Evolutionary conservation across 129 eudicot genomes (phyloP).

Genomic region (Ambrosia artemisiifolia): DNA sequence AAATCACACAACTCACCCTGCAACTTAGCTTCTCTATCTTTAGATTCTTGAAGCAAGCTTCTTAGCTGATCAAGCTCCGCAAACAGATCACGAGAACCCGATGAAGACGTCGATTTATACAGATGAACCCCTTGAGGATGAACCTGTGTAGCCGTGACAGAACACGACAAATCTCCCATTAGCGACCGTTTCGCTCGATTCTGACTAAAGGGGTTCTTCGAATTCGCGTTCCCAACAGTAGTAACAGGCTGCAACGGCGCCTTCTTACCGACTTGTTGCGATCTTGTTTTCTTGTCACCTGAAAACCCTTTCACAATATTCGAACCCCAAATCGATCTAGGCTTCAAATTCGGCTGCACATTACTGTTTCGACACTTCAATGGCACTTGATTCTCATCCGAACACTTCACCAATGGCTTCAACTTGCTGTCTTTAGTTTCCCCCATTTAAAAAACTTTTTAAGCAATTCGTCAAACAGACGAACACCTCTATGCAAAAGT

Average conservation of each 20-base stretch:
- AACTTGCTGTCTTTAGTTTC: conserved; percentile 53
- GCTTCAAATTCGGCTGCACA: conserved; percentile 41
- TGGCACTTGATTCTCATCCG: conserved; percentile 71
- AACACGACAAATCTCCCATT: conserved; percentile 59
- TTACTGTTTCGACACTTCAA: conserved; percentile 37
- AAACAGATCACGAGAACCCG: conserved; percentile 68
- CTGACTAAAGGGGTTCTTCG: conserved; percentile 19
- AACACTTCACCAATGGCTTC: conserved; percentile 40
- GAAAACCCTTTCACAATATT: conserved; percentile 78
- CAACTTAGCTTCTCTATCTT: conserved; percentile 69
- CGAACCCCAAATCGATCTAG: conserved; percentile 78
- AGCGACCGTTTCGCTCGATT: conserved; percentile 58
- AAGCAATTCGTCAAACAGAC: background rate
- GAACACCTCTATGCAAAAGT: background rate
- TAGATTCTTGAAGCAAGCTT: conserved; percentile 76
- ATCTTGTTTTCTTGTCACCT: conserved; percentile 58
- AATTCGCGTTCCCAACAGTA: conserved; percentile 20
- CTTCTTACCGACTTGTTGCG: conserved; percentile 32
- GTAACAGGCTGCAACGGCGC: conserved; percentile 26
- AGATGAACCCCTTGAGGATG: conserved; percentile 54
- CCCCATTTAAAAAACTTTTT: conserved; percentile 38
- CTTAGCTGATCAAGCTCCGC: conserved; percentile 76
- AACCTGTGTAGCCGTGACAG: conserved; percentile 55
- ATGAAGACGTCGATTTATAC: conserved; percentile 31
- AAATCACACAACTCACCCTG: conserved; percentile 62